These are phyloP conservation scores for Trichoderma harzianum DNA, from an alignment of 2,329 filamentous ascomycete genomes.

Conservation along the genomic window DNA sequence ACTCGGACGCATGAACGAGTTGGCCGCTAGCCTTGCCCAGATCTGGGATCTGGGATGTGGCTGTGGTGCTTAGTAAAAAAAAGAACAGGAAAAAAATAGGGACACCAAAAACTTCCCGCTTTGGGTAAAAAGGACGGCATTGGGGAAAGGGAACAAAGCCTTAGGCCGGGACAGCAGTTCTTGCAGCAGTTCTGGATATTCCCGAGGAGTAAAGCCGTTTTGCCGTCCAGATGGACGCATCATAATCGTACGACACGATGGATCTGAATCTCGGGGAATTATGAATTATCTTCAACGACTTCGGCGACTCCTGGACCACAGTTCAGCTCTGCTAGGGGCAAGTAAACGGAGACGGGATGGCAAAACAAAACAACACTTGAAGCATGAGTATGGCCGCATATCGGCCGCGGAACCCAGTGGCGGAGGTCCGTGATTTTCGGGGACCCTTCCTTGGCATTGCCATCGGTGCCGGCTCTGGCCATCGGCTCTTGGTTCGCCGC, in stretches of 20 bases:
- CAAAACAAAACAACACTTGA: not conserved
- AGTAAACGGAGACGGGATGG: not conserved
- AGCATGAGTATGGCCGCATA: not conserved
- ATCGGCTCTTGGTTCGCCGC: not conserved
- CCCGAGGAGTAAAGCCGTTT: not conserved
- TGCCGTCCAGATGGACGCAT: not conserved
- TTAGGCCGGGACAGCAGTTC: not conserved
- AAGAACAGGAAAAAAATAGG: not conserved
- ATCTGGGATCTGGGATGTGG: not conserved
- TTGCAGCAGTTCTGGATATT: not conserved
- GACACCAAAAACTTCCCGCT: not conserved
- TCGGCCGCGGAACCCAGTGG: not conserved
- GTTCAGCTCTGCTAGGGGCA: not conserved
- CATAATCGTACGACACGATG: constrained; percentile 2
- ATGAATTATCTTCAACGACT: not conserved
- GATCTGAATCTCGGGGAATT: not conserved
- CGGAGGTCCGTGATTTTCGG: not conserved
- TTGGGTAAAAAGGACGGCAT: not conserved
- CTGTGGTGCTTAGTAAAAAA: constrained; percentile 4
- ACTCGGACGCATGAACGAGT: not conserved
- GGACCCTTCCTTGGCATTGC: not conserved
- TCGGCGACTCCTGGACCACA: not conserved
- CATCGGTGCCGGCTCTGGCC: not conserved
- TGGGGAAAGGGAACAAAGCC: not conserved
- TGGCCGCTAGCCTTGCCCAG: not conserved